phyloP scores from a whole-genome alignment of 192 early-diverging fungal genomes.

The Chytriomyces sp. region DNA sequence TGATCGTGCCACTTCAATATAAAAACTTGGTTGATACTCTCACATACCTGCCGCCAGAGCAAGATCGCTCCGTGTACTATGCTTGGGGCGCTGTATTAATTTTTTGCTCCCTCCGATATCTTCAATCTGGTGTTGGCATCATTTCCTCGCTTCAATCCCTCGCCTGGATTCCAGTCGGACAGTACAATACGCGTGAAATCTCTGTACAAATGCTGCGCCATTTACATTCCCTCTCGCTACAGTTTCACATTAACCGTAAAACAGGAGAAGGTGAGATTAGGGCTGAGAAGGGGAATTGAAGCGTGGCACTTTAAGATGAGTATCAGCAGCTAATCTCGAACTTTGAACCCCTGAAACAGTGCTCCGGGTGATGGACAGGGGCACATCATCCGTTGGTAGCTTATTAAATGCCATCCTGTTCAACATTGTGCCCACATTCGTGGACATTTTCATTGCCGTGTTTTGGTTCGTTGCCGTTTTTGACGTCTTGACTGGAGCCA shows the following conservation, averaged over 20 bases:
- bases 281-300: too few relatives aligned
- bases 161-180: conserved; percentile 91
- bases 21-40: conserved; percentile 79
- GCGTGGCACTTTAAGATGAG: too few relatives aligned
- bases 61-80: conserved; percentile 39
- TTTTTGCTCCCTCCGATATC: conserved; percentile 66
- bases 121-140: conserved; percentile 73
- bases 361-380: conserved; percentile 86
- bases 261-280: conserved; percentile 59
- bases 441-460: conserved; percentile 83
- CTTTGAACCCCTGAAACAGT: too few relatives aligned
- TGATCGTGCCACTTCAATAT: conserved; percentile 82
- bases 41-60: background rate
- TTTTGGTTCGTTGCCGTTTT: conserved; percentile 41
- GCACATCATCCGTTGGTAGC: conserved; percentile 61
- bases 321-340: too few relatives aligned
- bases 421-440: conserved; percentile 87
- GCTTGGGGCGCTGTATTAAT: conserved; percentile 59
- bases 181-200: conserved; percentile 89
- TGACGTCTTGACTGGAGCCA: conserved; percentile 77
- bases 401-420: conserved; percentile 83
- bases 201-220: conserved; percentile 92
- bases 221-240: conserved; percentile 82
- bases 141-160: conserved; percentile 78
- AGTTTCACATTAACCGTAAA: conserved; percentile 92